phyloP scores from a whole-genome alignment of 805 yeast genomes.

The Spathaspora girioi region DNA sequence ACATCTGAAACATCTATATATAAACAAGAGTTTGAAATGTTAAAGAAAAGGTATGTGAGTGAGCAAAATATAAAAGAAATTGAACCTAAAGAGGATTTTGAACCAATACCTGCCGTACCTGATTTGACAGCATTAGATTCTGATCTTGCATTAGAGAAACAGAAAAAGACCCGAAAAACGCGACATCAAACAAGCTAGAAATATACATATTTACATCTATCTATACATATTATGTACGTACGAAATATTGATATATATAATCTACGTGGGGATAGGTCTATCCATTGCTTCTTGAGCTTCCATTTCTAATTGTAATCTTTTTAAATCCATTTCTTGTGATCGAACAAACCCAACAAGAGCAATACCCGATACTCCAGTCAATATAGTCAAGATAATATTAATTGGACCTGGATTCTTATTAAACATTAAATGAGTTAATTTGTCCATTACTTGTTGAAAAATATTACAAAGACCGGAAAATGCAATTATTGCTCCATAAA shows the following conservation, averaged over 20 bases:
- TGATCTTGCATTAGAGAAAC: conserved; percentile 16
- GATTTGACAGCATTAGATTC: conserved; percentile 25
- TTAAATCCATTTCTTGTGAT: conserved; percentile 36
- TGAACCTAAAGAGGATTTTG: neutral
- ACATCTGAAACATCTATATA: neutral
- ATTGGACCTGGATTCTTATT: conserved; percentile 78
- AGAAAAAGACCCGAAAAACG: conserved; percentile 11
- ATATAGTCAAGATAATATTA: conserved; percentile 50
- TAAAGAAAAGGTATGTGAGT: neutral
- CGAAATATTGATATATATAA: neutral
- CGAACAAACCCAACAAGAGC: conserved; percentile 43
- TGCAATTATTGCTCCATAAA: conserved; percentile 83
- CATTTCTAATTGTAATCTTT: conserved; percentile 50
- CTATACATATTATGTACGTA: conserved; percentile 1
- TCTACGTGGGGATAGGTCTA: conserved; percentile 39
- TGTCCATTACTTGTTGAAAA: conserved; percentile 66
- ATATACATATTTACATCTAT: neutral
- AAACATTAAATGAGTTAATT: conserved; percentile 62
- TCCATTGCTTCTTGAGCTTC: conserved; percentile 63
- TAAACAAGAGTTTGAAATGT: neutral
- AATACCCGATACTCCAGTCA: conserved; percentile 53
- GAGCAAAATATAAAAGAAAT: neutral
- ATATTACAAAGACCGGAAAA: conserved; percentile 79
- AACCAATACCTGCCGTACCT: conserved; percentile 12
- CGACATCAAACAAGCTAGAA: conserved; percentile 5